Percentiles rank a stretch among this genome's conserved stretches.
These are phyloP conservation scores for Phycomyces blakesleeanus DNA, from an alignment of 192 early-diverging fungal species.

Conservation along the genomic window DNA sequence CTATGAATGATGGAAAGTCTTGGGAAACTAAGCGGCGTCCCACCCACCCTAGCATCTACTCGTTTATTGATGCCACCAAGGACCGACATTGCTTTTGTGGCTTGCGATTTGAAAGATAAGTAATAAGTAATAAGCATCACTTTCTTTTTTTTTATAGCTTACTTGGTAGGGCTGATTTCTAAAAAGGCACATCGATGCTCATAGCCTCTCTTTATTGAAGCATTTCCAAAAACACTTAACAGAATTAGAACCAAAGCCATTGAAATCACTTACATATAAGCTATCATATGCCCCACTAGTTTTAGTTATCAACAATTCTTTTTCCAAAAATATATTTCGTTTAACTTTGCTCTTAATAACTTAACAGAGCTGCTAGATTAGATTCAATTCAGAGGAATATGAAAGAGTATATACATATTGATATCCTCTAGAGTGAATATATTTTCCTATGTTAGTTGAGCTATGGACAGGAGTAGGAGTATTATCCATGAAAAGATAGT, in stretches of 20 bases:
- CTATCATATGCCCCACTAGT: constrained; percentile 18
- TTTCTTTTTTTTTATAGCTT: neutral
- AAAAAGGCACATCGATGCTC: no score
- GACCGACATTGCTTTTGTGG: constrained; percentile 3
- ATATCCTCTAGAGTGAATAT: constrained; percentile 23
- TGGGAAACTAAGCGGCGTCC: constrained; percentile 2
- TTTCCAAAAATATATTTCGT: constrained; percentile 24
- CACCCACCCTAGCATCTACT: constrained; percentile 8
- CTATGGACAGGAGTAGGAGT: constrained; percentile 24
- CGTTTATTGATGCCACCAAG: constrained; percentile 12
- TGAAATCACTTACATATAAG: constrained; percentile 15
- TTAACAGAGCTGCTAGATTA: constrained; percentile 34
- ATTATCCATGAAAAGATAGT: constrained; percentile 30
- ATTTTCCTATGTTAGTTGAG: constrained; percentile 20
- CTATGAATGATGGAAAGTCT: constrained; percentile 10
- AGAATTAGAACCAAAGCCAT: constrained; percentile 21
- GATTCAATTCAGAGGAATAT: constrained; percentile 33
- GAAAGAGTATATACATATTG: constrained; percentile 24
- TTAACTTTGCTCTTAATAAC: constrained; percentile 23
- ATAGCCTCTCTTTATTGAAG: constrained; percentile 14
- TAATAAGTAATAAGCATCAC: neutral
- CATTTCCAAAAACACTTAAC: constrained; percentile 10
- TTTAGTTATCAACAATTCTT: constrained; percentile 11
- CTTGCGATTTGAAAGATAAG: neutral
- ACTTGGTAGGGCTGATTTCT: no score